Conservation (phyloP, 805 yeast genomes). For the Saccharomyces eubayanus region DNA sequence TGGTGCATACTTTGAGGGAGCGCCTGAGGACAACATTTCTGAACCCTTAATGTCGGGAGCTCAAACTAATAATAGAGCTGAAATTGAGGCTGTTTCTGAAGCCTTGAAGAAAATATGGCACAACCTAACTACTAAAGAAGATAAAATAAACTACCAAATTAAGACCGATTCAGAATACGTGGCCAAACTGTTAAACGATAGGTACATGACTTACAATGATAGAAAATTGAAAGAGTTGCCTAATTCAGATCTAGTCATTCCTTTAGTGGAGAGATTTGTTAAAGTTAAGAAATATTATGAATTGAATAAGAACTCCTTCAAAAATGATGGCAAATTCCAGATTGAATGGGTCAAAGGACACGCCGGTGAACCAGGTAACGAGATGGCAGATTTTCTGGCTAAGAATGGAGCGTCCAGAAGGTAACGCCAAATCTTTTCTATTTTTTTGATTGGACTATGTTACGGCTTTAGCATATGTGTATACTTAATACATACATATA, state of each 20-base stretch:
- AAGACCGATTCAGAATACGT: slow-evolving; percentile 68
- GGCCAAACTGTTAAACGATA: slow-evolving; percentile 44
- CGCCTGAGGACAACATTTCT: slow-evolving; percentile 40
- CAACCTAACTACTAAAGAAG: slow-evolving; percentile 10
- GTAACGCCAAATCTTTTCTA: neutral
- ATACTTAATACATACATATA: neutral
- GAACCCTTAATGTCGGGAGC: slow-evolving; percentile 39
- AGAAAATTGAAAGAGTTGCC: slow-evolving; percentile 32
- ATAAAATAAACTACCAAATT: slow-evolving; percentile 34
- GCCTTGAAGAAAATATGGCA: slow-evolving; percentile 43
- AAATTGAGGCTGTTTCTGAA: slow-evolving; percentile 53
- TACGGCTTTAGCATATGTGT: neutral
- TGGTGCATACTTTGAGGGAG: slow-evolving; percentile 67
- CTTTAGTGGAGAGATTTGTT: slow-evolving; percentile 36
- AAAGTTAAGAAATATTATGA: slow-evolving; percentile 34
- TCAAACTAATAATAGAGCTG: slow-evolving; percentile 79
- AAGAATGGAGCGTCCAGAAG: slow-evolving; percentile 42
- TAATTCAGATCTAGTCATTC: slow-evolving; percentile 28
- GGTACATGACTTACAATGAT: slow-evolving; percentile 45
- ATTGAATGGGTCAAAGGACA: slow-evolving; percentile 69
- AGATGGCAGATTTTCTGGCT: slow-evolving; percentile 68
- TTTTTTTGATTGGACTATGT: neutral
- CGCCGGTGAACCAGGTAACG: slow-evolving; percentile 61
- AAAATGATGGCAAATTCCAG: slow-evolving; percentile 34
- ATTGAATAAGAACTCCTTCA: slow-evolving; percentile 16